Percentiles rank a stretch among this genome's conserved stretches.
Conservation (phyloP, 2,329 filamentous ascomycete species). For the Furcasterigmium sp. region DNA sequence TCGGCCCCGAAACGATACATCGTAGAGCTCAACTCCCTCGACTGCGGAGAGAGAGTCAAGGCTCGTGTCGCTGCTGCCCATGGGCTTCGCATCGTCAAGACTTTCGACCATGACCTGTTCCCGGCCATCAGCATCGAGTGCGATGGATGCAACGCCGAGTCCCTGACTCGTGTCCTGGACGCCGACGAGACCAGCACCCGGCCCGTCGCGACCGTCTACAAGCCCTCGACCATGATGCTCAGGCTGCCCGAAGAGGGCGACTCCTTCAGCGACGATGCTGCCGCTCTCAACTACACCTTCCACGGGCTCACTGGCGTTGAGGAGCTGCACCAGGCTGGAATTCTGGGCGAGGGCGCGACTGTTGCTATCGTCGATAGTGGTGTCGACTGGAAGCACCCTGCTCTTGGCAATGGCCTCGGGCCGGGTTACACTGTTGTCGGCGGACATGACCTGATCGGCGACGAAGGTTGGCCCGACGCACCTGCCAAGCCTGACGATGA, state of each 20-base stretch:
- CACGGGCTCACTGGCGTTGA: conserved; percentile 30
- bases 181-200: too few species aligned
- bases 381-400: conserved; percentile 45
- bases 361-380: conserved; percentile 34
- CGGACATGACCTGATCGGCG: conserved; percentile 42
- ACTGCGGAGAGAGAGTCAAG: too few species aligned
- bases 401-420: conserved; percentile 48
- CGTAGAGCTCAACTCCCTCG: too few species aligned
- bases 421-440: conserved; percentile 38
- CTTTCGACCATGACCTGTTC: too few species aligned
- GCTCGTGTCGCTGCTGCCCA: too few species aligned
- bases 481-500: conserved; percentile 34
- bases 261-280: conserved; percentile 7
- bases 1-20: too few species aligned
- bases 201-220: too few species aligned
- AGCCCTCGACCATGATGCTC: too few species aligned
- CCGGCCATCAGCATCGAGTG: too few species aligned
- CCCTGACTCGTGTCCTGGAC: too few species aligned
- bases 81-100: too few species aligned
- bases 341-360: conserved; percentile 38
- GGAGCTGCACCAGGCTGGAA: conserved; percentile 32
- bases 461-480: conserved; percentile 24
- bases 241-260: conserved; percentile 3
- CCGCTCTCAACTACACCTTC: conserved; percentile 8
- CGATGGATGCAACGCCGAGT: too few species aligned